These are phyloP conservation scores for Orychophragmus violaceus DNA, from an alignment of 345 rosid species.

Conservation along the genomic window DNA sequence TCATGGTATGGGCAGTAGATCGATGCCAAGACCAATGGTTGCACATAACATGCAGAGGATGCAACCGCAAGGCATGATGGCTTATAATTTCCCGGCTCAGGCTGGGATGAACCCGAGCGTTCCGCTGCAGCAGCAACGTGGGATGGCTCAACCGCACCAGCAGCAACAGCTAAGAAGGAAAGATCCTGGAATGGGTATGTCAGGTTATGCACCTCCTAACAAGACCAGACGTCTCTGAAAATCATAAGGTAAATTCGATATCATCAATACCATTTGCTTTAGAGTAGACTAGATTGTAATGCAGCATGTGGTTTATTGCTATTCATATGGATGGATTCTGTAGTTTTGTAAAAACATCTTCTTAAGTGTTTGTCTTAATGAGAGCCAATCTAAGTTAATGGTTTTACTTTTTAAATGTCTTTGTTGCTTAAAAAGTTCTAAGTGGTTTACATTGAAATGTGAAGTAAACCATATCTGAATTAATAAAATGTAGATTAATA, in stretches of 20 bases:
- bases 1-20: slow-evolving; percentile 58
- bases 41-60: slow-evolving; percentile 67
- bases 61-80: slow-evolving; percentile 65
- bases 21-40: slow-evolving; percentile 62
- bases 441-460: not conserved
- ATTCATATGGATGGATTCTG: slow-evolving; percentile 7
- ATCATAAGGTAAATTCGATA: not conserved
- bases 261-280: not conserved
- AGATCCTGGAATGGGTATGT: slow-evolving; percentile 72
- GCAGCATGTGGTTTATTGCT: slow-evolving; percentile 13
- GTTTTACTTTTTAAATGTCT: not conserved
- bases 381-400: not conserved
- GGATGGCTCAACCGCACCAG: slow-evolving; percentile 59
- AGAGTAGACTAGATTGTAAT: slow-evolving; percentile 7
- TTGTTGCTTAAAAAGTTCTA: not conserved
- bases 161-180: slow-evolving; percentile 78
- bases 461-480: not conserved
- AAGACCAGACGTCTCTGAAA: slow-evolving; percentile 67
- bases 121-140: slow-evolving; percentile 78
- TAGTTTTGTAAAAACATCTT: slow-evolving; percentile 11
- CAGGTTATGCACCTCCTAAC: slow-evolving; percentile 84
- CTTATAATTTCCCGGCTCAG: slow-evolving; percentile 59
- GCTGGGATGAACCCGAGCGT: slow-evolving; percentile 75
- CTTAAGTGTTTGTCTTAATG: slow-evolving; percentile 11
- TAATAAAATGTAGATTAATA: not conserved